Base-by-base conservation (phyloP, 768 basidiomycete species). In the Collybiopsis luxurians region DNA sequence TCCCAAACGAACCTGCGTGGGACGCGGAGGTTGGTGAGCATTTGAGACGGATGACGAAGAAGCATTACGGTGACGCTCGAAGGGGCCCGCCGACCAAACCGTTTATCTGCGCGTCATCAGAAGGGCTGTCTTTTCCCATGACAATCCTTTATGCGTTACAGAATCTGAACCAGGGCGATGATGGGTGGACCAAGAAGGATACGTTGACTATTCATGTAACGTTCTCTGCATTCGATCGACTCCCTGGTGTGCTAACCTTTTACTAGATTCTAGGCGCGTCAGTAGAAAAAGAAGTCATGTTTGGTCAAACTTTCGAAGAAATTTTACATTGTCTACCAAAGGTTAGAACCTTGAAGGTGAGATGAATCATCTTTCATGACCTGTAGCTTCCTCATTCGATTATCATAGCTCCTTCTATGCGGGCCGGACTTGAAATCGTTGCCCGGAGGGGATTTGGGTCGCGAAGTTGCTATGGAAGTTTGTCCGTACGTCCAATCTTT, bases 291-390 rank as follows among this genome's bases (percentile, higher is more conserved):
- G 71, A 73, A 42, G 27, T 68, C 13, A 19, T 48, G 31, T 42
- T 60, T 46, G 59, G 59, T 2, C 42, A 57, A 17, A 51, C 66
- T 0, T 73, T 74, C 53, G 73, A 74, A 54, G 72, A 73, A 49
- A 68, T 73, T n/a, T 48, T 74, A 7, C 72, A 74, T 54, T 66
- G 72, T 28, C 58, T 71, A 17, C 73, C 72, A 3, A 53, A 57
- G 30, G 64, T 73, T 10, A 66, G 71, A 27, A 61, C 47, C 0
- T 57, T 74, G 26, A 65, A 67, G 60, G 73, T 71, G 55, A 24
- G 44, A 27, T 21, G n/a, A 28, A 12, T 6, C 34, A 13, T 21
- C 12, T 19, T 47, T 44, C 13, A 57, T 24, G 2, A 9, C 27
- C 12, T 31, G 42, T 7, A 15, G 6, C 30, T 39, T 11, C 46